Evolutionary conservation across 2,329 filamentous ascomycete genomes (phyloP).

Genomic region (Pyrenochaeta sp.): DNA sequence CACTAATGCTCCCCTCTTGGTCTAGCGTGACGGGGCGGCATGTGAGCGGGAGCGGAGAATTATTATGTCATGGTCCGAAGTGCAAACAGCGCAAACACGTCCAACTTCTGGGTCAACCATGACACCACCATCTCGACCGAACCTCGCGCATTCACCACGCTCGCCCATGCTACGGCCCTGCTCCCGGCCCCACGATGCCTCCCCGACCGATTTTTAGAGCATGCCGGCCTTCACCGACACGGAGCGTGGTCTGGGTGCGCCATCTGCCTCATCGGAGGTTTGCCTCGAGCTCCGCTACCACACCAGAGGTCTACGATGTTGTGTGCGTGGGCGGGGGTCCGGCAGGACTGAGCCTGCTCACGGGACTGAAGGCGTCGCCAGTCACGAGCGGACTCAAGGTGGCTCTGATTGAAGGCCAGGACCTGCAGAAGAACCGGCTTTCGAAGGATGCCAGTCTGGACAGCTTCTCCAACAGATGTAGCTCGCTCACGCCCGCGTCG

Average conservation of each 20-base stretch:
- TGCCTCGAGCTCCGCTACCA: slow-evolving; percentile 41
- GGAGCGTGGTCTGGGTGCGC: slow-evolving; percentile 20
- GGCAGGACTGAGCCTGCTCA: slow-evolving; percentile 75
- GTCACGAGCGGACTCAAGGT: slow-evolving; percentile 79
- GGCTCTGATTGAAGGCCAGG: slow-evolving; percentile 89
- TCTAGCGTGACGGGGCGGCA: too few relatives aligned
- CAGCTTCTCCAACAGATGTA: slow-evolving; percentile 91
- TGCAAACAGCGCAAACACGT: slow-evolving; percentile 34
- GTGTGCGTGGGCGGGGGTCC: slow-evolving; percentile 91
- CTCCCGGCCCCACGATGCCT: slow-evolving; percentile 38
- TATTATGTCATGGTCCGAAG: slow-evolving; percentile 14
- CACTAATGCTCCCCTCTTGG: not conserved
- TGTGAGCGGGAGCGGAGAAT: not conserved
- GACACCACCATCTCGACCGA: slow-evolving; percentile 31
- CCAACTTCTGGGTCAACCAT: slow-evolving; percentile 20
- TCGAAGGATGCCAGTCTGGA: slow-evolving; percentile 70
- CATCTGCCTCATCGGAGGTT: slow-evolving; percentile 32
- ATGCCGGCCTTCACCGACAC: slow-evolving; percentile 21
- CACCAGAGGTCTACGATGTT: slow-evolving; percentile 85
- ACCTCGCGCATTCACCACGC: slow-evolving; percentile 13
- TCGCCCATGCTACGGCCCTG: slow-evolving; percentile 26
- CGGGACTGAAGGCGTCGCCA: slow-evolving; percentile 66
- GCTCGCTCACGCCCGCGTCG: slow-evolving; percentile 88
- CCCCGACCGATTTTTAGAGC: slow-evolving; percentile 35
- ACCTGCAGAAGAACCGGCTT: slow-evolving; percentile 72